Percentiles rank a stretch among this genome's conserved stretches.
Evolutionary conservation across 2,329 filamentous ascomycete species (phyloP).

Genomic region (Aspergillus sp.): DNA sequence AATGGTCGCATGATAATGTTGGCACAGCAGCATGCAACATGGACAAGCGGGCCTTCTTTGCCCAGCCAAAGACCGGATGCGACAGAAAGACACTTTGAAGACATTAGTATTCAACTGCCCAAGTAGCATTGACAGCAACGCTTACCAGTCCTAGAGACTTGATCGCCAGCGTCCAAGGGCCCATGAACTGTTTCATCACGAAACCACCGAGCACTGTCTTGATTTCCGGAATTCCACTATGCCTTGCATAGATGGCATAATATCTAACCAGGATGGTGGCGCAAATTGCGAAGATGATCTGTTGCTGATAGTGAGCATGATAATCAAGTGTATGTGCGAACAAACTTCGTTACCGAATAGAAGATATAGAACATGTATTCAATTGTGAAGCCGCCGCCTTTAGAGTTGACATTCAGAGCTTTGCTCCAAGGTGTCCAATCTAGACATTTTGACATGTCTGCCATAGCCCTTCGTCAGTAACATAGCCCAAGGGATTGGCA

Average conservation of each 20-base stretch:
- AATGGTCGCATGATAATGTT: constrained; percentile 92
- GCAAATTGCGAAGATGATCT: constrained; percentile 70
- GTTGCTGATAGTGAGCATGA: background rate
- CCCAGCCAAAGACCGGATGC: constrained; percentile 94
- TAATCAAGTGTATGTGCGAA: background rate
- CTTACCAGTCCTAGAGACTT: constrained; percentile 81
- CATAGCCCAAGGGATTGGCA: background rate
- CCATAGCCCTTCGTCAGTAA: background rate
- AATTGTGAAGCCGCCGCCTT: constrained; percentile 67
- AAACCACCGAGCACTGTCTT: constrained; percentile 94
- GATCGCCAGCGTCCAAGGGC: constrained; percentile 78
- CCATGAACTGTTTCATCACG: constrained; percentile 80
- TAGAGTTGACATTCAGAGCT: constrained; percentile 60
- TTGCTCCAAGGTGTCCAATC: constrained; percentile 84
- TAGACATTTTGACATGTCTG: constrained; percentile 66
- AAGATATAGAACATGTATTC: constrained; percentile 81
- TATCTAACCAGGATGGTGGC: constrained; percentile 74
- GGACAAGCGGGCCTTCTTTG: constrained; percentile 90
- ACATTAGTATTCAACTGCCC: constrained; percentile 19
- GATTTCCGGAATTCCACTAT: constrained; percentile 95
- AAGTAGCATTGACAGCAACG: background rate
- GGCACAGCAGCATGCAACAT: constrained; percentile 94
- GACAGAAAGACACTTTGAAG: constrained; percentile 71
- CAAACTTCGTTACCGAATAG: constrained; percentile 58
- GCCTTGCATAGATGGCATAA: constrained; percentile 81